A percentile compares a stretch with the other conserved stretches of the same genome.
These are phyloP conservation scores for Cenococcum geophilum DNA, from an alignment of 495 filamentous ascomycete species.

Conservation along the genomic window DNA sequence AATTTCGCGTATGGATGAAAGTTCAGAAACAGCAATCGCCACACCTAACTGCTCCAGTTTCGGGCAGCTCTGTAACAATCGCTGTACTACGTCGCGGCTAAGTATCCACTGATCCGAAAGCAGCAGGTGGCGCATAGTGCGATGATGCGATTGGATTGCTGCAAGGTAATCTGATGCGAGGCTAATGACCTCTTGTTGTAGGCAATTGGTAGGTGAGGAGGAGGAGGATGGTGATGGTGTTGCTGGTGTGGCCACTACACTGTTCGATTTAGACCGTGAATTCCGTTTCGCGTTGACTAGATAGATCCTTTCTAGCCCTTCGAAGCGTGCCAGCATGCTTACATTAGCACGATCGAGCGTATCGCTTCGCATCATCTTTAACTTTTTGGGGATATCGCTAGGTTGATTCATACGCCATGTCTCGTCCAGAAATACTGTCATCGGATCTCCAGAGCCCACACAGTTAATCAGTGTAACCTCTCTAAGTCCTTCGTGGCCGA, in stretches of 20 bases:
- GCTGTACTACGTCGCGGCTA: conserved; percentile 44
- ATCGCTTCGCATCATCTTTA: conserved; percentile 41
- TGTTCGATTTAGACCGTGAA: conserved; percentile 12
- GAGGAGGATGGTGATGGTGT: conserved; percentile 7
- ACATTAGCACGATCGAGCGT: conserved; percentile 37
- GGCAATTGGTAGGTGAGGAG: conserved; percentile 8
- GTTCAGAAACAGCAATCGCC: conserved; percentile 10
- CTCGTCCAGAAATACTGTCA: conserved; percentile 52
- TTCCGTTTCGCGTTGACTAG: conserved; percentile 19
- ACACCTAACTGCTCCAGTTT: conserved; percentile 52
- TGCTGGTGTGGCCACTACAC: conserved; percentile 18
- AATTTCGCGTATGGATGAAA: conserved; percentile 27
- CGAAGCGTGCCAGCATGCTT: conserved; percentile 14
- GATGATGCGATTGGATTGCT: conserved; percentile 39
- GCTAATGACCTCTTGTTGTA: conserved; percentile 21
- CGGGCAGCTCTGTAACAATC: conserved; percentile 50
- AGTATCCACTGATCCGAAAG: conserved; percentile 54
- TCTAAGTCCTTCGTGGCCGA: conserved; percentile 33
- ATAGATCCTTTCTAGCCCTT: conserved; percentile 33
- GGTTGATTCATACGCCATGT: conserved; percentile 42
- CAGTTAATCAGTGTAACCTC: conserved; percentile 50
- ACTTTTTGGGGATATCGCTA: conserved; percentile 25
- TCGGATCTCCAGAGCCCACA: conserved; percentile 41
- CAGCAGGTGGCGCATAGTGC: conserved; percentile 51
- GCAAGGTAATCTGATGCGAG: conserved; percentile 35